Conservation (phyloP, 176 grass and related monocot genomes). For the Rhynchospora breviuscula region DNA sequence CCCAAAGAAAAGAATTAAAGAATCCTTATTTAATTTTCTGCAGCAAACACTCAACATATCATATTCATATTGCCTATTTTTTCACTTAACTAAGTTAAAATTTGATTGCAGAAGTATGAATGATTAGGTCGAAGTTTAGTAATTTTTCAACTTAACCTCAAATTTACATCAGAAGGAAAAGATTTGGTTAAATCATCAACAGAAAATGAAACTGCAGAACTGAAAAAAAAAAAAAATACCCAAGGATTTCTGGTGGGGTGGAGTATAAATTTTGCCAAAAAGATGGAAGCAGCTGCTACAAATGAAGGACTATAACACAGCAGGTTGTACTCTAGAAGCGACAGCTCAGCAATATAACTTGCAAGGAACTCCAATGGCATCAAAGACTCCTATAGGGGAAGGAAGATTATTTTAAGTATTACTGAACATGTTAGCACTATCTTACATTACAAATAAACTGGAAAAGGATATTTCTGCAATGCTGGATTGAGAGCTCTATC, state of each 20-base stretch:
- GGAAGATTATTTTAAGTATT: not conserved
- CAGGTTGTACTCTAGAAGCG: constrained; percentile 83
- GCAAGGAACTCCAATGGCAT: constrained; percentile 89
- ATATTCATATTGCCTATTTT: not conserved
- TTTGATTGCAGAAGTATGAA: not conserved
- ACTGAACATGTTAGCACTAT: not conserved
- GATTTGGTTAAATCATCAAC: not conserved
- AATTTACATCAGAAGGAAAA: not conserved
- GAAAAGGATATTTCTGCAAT: not conserved
- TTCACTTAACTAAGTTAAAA: not conserved
- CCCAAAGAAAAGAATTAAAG: not conserved
- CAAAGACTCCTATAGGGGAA: constrained; percentile 43
- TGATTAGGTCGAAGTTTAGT: not conserved
- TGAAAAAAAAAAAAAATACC: constrained; percentile 26
- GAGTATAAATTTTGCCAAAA: constrained; percentile 85
- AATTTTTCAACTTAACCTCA: not conserved
- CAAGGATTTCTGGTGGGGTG: constrained; percentile 79
- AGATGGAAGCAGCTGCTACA: constrained; percentile 74
- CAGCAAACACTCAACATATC: not conserved
- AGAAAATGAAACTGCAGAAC: not conserved
- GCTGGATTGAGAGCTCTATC: not conserved
- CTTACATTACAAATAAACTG: not conserved
- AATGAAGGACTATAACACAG: constrained; percentile 71
- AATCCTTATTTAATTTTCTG: not conserved
- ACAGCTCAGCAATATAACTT: constrained; percentile 78